A percentile compares a stretch with the other conserved stretches of the same genome.
phyloP scores from a whole-genome alignment of 192 early-diverging fungal genomes.

The Entomortierella chlamydospora region DNA sequence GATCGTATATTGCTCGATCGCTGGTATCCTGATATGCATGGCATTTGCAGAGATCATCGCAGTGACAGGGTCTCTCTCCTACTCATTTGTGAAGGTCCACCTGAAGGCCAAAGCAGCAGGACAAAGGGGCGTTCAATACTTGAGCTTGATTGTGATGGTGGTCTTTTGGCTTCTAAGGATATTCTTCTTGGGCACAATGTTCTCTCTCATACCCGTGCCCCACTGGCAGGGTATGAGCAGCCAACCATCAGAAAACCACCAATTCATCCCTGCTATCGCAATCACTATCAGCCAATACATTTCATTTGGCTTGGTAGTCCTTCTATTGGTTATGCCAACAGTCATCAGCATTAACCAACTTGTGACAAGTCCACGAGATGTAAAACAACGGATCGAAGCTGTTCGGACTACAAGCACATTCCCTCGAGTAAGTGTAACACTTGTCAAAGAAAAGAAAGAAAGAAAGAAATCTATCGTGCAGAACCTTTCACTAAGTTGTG shows the following conservation, averaged over 20 bases:
- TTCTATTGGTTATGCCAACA: conserved; percentile 19
- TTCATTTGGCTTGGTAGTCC: conserved; percentile 3
- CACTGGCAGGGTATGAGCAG: conserved; percentile 19
- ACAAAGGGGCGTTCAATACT: conserved; percentile 20
- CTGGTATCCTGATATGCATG: conserved; percentile 13
- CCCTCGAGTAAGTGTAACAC: conserved; percentile 12
- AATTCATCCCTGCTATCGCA: conserved; percentile 2
- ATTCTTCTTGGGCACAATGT: conserved; percentile 12
- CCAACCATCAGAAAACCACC: conserved; percentile 4
- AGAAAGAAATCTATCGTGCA: too few relatives aligned
- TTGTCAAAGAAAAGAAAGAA: too few relatives aligned
- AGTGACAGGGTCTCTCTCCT: conserved; percentile 19
- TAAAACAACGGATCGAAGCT: conserved; percentile 18
- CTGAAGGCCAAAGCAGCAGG: conserved; percentile 21
- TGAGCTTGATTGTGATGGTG: conserved; percentile 15
- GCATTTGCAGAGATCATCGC: conserved; percentile 20
- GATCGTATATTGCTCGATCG: conserved; percentile 19
- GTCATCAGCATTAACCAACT: conserved; percentile 21
- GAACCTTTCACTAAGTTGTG: too few relatives aligned
- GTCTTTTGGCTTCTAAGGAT: conserved; percentile 9
- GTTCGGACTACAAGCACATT: conserved; percentile 23
- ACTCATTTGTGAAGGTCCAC: conserved; percentile 29
- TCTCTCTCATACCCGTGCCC: conserved; percentile 16
- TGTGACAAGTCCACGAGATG: conserved; percentile 13
- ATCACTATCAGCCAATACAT: conserved; percentile 13